Percentiles rank a stretch among this genome's conserved stretches.
Conservation (phyloP, 495 filamentous ascomycete genomes). For the Trichoderma virens region DNA sequence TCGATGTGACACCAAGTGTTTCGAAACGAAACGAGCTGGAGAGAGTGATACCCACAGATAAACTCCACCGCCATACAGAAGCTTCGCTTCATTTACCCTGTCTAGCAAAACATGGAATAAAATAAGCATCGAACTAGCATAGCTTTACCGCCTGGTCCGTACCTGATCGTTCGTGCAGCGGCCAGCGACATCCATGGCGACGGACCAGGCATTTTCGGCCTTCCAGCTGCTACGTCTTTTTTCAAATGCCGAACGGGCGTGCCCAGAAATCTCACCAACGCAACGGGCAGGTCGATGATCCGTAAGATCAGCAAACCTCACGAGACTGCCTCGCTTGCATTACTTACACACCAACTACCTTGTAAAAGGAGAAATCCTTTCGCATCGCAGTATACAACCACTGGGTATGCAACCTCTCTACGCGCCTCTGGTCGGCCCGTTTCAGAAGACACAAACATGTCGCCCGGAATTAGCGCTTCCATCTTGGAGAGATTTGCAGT, state of each 20-base stretch:
- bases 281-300: background rate
- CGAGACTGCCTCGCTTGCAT: background rate
- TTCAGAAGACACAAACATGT: background rate
- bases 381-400: no score
- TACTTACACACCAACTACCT: background rate
- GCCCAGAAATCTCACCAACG: background rate
- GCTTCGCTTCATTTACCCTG: background rate
- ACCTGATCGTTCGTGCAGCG: background rate
- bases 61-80: background rate
- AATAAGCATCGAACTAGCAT: background rate
- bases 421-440: background rate
- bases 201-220: no score
- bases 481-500: background rate
- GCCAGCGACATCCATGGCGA: no score
- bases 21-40: constrained; percentile 2
- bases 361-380: no score
- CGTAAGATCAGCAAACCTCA: background rate
- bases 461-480: background rate
- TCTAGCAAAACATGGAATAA: background rate
- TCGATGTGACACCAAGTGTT: background rate
- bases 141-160: no score
- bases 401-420: background rate
- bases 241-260: background rate
- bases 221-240: background rate
- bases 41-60: background rate